A percentile compares a stretch with the other conserved stretches of the same genome.
Conservation (phyloP, 305 asterid species). For the Solanum aculeatissimum region DNA sequence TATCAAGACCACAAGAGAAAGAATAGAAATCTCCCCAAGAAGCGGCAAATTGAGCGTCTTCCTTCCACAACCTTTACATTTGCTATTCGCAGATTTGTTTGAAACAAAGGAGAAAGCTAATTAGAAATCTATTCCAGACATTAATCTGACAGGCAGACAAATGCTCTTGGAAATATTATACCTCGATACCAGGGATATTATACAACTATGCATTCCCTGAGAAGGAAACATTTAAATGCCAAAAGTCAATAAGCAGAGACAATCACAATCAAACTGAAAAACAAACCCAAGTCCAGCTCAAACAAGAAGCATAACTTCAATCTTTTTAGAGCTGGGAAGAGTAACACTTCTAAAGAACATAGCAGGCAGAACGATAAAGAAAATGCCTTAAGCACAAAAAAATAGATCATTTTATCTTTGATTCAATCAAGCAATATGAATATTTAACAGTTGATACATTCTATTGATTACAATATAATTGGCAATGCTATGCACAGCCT, state of each 20-base stretch:
- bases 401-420: neutral
- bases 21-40: conserved; percentile 62
- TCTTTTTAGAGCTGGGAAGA: neutral
- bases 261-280: neutral
- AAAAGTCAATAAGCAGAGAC: neutral
- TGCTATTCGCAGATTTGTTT: conserved; percentile 38
- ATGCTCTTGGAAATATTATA: conserved; percentile 9
- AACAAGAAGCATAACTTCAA: neutral
- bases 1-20: conserved; percentile 63
- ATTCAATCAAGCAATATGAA: neutral
- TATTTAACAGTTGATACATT: neutral
- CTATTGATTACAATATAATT: neutral
- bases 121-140: neutral
- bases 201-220: conserved; percentile 97
- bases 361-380: neutral
- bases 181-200: conserved; percentile 77
- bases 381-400: neutral
- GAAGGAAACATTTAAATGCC: conserved; percentile 8
- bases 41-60: conserved; percentile 65
- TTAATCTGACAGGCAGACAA: neutral
- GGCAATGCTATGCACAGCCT: neutral
- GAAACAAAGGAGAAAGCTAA: neutral
- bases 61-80: conserved; percentile 55
- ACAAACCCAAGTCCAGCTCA: neutral
- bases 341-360: neutral